Evolutionary conservation across 148 eudicot genomes (phyloP).

Genomic region (Mesembryanthemum crystallinum): DNA sequence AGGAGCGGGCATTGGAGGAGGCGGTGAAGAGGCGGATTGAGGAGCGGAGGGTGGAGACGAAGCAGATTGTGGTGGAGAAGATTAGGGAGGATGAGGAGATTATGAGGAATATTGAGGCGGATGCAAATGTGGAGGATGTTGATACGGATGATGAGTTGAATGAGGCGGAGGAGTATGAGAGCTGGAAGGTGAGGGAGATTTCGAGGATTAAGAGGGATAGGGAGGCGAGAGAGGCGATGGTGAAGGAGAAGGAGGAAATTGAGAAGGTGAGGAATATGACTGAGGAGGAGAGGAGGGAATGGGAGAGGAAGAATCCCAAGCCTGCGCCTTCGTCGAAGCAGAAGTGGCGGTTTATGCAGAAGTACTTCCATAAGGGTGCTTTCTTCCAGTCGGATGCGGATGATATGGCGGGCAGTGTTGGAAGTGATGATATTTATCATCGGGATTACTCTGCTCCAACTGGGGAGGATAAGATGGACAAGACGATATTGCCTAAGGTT

Average conservation of each 20-base stretch:
- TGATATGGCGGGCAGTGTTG: constrained; percentile 40
- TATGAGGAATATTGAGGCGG: constrained; percentile 50
- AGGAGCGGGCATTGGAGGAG: constrained; percentile 58
- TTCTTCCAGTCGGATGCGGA: constrained; percentile 77
- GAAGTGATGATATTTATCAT: constrained; percentile 44
- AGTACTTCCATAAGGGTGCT: constrained; percentile 92
- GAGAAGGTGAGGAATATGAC: constrained; percentile 94
- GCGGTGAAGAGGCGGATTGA: constrained; percentile 44
- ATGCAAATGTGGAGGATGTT: constrained; percentile 65
- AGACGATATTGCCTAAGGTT: constrained; percentile 81
- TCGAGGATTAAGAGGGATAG: constrained; percentile 91
- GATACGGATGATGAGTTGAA: constrained; percentile 91
- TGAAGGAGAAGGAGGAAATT: constrained; percentile 92
- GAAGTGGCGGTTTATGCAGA: constrained; percentile 97
- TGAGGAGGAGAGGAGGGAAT: constrained; percentile 89
- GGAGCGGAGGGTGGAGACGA: constrained; percentile 59
- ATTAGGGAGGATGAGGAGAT: constrained; percentile 50
- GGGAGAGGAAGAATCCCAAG: constrained; percentile 87
- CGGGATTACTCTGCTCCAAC: constrained; percentile 91
- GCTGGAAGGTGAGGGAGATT: constrained; percentile 86
- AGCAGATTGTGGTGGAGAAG: constrained; percentile 63
- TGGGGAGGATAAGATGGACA: constrained; percentile 87
- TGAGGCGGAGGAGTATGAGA: constrained; percentile 90
- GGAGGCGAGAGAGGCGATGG: constrained; percentile 71
- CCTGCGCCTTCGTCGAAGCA: constrained; percentile 43